Conservation (phyloP, 2,329 filamentous ascomycete species). For the Diaporthe longicolla region DNA sequence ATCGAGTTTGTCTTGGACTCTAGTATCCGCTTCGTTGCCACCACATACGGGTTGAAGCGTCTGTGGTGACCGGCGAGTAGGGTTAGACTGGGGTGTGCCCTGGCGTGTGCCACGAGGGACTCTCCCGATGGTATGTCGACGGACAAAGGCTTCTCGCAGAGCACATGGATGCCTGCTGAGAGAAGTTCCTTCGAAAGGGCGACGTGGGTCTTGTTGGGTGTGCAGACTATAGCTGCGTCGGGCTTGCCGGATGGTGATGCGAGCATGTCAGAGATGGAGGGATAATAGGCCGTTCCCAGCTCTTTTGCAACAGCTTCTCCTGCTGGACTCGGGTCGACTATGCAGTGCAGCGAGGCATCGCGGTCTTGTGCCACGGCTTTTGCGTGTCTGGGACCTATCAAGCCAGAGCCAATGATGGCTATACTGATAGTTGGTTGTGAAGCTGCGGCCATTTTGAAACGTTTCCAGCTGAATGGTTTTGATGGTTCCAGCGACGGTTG, state of each 20-base stretch:
- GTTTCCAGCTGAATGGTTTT: not conserved
- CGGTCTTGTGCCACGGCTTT: conserved; percentile 46
- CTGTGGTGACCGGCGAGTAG: conserved; percentile 71
- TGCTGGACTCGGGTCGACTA: conserved; percentile 50
- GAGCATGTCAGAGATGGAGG: conserved; percentile 59
- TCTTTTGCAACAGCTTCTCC: conserved; percentile 45
- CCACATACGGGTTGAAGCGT: conserved; percentile 70
- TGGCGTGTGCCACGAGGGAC: conserved; percentile 49
- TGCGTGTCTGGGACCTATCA: conserved; percentile 52
- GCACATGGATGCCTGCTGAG: conserved; percentile 62
- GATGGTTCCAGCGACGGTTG: too few species aligned
- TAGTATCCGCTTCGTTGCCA: conserved; percentile 62
- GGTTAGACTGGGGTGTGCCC: conserved; percentile 51
- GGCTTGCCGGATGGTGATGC: conserved; percentile 54
- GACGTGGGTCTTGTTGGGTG: conserved; percentile 72
- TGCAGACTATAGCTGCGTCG: conserved; percentile 70
- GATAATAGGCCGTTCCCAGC: conserved; percentile 45
- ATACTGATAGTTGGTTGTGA: conserved; percentile 40
- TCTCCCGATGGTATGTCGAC: conserved; percentile 55
- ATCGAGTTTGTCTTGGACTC: conserved; percentile 52
- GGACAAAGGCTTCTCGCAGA: conserved; percentile 71
- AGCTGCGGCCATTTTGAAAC: not conserved
- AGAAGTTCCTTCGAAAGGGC: conserved; percentile 63
- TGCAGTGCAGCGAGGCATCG: conserved; percentile 47
- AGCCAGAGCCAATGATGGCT: conserved; percentile 51